phyloP scores from a whole-genome alignment of 495 filamentous ascomycete genomes.

The Margaritispora aquatica region DNA sequence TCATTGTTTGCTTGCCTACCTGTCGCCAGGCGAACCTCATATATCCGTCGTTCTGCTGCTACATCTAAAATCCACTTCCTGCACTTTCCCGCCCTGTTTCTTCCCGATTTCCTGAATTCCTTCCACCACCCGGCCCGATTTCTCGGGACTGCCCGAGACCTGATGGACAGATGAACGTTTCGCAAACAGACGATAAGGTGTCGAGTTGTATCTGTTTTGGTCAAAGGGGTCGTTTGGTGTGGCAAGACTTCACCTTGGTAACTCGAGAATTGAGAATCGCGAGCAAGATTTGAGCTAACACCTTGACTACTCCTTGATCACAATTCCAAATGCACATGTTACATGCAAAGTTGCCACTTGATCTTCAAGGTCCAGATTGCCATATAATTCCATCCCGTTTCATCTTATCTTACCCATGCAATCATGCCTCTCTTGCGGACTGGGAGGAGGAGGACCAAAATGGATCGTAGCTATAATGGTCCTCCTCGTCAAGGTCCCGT shows the following conservation, averaged over 20 bases:
- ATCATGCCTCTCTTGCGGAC: constrained; percentile 21
- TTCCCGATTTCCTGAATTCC: neutral
- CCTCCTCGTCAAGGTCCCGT: constrained; percentile 26
- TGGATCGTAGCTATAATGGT: constrained; percentile 22
- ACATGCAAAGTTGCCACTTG: constrained; percentile 17
- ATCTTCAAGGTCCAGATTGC: neutral
- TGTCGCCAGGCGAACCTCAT: neutral
- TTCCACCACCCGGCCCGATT: constrained; percentile 19
- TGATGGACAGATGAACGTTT: constrained; percentile 11
- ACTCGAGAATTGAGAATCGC: neutral
- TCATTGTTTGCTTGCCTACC: constrained; percentile 1
- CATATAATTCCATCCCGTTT: no score
- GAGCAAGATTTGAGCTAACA: neutral
- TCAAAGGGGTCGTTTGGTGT: constrained; percentile 12
- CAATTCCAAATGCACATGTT: neutral
- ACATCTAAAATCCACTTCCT: neutral
- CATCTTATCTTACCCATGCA: neutral
- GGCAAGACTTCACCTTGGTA: neutral
- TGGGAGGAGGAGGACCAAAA: constrained; percentile 18
- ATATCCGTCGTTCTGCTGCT: constrained; percentile 3
- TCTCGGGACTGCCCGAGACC: constrained; percentile 15
- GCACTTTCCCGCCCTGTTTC: neutral
- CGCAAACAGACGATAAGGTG: constrained; percentile 17
- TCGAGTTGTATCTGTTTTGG: constrained; percentile 3
- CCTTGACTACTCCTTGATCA: neutral